Evolutionary conservation across 257 asterid species (phyloP), one percentile per base, ranked within the genome.

Genomic region (Schizonepeta tenuifolia): DNA sequence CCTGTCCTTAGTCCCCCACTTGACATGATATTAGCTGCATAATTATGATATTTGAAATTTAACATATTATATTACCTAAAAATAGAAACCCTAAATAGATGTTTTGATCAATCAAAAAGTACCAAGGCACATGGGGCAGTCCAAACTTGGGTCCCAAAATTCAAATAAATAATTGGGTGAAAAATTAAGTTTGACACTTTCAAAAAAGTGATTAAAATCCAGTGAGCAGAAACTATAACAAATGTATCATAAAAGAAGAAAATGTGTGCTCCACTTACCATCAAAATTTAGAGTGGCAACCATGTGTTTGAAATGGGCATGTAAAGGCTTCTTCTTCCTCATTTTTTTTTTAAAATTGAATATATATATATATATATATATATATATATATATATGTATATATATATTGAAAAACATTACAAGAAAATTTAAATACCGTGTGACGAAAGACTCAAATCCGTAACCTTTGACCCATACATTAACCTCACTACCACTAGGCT

Each of bases 41-140:
- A 75, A 78, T 71, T 49, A 64, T 81, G 65, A 69, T 41, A 66
- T 67, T 50, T 63, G 28, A 49, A 20, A 46, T 71, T 36, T 20
- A 55, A 20, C 61, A 67, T 53, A 70, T 65, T 43, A 65, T 65
- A 55, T 1, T 53, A 64, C 60, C 60, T 51, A 77, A 81, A 70
- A 70, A n/a, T n/a, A n/a, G 77, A 78, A 60, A 49, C 71, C 64
- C 61, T 28, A 69, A 33, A 73, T 54, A 65, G 71, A 69, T 79
- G 73, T 69, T 62, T 81, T 38, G 70, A 15, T 65, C 67, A 71
- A 77, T 62, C 67, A 71, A 68, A 77, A 68, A 41, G 78, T 36
- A 21, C 36, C 65, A 75, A 67, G 17, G 81, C 85, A 78, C 86
- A 82, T 78, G 83, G 75, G 86, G 80, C 80, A 75, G 67, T 49